Evolutionary conservation across 495 filamentous ascomycete genomes (phyloP), one percentile per base, ranked within the genome.

Genomic region (Xanthoparmelia taractica): DNA sequence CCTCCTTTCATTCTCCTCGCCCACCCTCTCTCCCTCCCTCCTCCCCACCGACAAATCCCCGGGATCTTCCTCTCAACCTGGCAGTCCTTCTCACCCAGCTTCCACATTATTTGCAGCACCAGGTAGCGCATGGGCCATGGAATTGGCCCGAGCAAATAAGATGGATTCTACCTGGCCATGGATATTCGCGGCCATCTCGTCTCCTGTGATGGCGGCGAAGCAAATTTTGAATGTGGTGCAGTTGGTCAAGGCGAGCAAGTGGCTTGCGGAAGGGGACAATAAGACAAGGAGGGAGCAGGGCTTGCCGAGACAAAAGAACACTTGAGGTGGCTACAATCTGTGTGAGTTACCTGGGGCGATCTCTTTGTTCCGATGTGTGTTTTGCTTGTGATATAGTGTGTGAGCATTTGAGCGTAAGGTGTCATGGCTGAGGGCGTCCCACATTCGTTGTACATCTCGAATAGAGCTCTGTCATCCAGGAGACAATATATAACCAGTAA

Each of bases 141-240:
- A 97, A 75, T 75, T 93, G 75, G 92, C 92, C 8, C 82, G 90
- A 47, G 90, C 90, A 37, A 97, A 96, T 80, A 97, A 97, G 80
- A 92, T 97, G 79, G 88, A 90, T 73, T 84, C 82, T 72, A 82
- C 76, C 52, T 83, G 82, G 76, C 95, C 95, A 0, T 97, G 95
- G 95, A 81, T 94, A 33, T 80, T 97, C 59, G 89, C 90, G 41
- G 82, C 79, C n/a, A 75, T 94, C 66, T 89, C 87, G 61, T 84
- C 85, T 67, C 94, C 92, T 8, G 79, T 96, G 69, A 97, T 97
- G 90, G 79, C 82, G 27, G 79, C 84, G 63, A 99, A 99, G 81
- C 94, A 99, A 72, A 81, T 89, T 63, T 88, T 97, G 77, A 97
- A 97, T 71, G 82, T 97, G 41, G 80, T 97, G 50, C 95, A 99